Evolutionary conservation across 1,284 basidiomycete species (phyloP).

Genomic region (Ustilago tritici): DNA sequence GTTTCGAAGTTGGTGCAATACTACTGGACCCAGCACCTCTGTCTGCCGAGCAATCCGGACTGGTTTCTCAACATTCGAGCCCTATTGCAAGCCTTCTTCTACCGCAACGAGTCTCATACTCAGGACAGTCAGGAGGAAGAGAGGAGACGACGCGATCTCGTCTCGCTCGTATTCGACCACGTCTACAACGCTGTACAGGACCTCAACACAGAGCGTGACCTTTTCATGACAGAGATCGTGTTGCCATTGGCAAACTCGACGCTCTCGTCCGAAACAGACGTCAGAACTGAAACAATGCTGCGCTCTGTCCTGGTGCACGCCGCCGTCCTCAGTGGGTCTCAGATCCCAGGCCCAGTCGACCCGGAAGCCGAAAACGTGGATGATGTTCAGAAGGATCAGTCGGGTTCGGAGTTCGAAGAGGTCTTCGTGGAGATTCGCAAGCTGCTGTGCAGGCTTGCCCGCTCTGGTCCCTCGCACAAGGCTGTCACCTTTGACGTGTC

Average conservation of each 20-base stretch:
- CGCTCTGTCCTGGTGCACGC: slow-evolving; percentile 62
- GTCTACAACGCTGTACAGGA: slow-evolving; percentile 66
- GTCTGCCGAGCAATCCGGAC: slow-evolving; percentile 61
- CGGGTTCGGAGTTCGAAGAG: slow-evolving; percentile 38
- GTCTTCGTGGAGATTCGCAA: slow-evolving; percentile 54
- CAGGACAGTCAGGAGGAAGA: slow-evolving; percentile 11
- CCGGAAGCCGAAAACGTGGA: slow-evolving; percentile 32
- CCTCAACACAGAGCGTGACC: slow-evolving; percentile 54
- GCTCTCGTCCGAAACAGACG: slow-evolving; percentile 51
- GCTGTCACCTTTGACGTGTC: slow-evolving; percentile 23
- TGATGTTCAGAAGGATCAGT: slow-evolving; percentile 10
- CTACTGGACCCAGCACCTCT: slow-evolving; percentile 61
- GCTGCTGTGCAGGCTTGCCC: slow-evolving; percentile 46
- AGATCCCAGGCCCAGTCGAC: slow-evolving; percentile 44
- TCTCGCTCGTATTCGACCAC: slow-evolving; percentile 60
- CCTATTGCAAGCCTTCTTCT: slow-evolving; percentile 64
- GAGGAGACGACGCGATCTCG: slow-evolving; percentile 52
- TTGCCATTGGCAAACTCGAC: slow-evolving; percentile 60
- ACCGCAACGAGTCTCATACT: slow-evolving; percentile 45
- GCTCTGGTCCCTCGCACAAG: slow-evolving; percentile 20
- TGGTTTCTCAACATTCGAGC: slow-evolving; percentile 64
- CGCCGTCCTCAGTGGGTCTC: slow-evolving; percentile 55
- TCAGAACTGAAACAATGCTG: slow-evolving; percentile 46
- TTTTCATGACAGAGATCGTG: slow-evolving; percentile 59
- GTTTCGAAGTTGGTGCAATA: slow-evolving; percentile 60